Base-by-base conservation (phyloP, 2,329 filamentous ascomycete genomes). In the Trichoderma sp. region DNA sequence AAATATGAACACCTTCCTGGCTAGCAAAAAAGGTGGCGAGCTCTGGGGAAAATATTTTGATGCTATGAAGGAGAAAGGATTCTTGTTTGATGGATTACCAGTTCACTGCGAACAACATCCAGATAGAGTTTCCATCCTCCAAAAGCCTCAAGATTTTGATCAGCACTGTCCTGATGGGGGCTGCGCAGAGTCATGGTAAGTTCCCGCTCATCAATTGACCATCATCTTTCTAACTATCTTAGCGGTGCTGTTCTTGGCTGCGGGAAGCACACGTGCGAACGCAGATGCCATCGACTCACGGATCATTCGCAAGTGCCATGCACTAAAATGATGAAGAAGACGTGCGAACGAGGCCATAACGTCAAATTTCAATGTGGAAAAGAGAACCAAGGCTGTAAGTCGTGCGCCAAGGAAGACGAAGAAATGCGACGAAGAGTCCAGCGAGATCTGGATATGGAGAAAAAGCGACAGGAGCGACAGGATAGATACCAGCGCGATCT, bases 121-220 rank as follows among this genome's bases (percentile, higher is more conserved):
- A 0, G 79, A 87, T 0, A 84, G 78, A 21, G 83, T 73, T 0
- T 81, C 83, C 0, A 43, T 89, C 0, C 75, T 94, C 0, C 79
- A 78, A 2, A 78, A 78, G 0, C 84, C 86, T 0, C 77, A 84
- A 0, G 88, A 93, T 56, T 94, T 94, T 76, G 86, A 89, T 3
- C 77, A 73, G 0, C 79, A 86, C 21, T 91, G 88, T 51, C 92
- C 92, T 0, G 91, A 94, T 76, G 92, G 92, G 5, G 92, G 92
- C 0, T 94, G 92, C 73, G 81, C 82, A 0, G 83, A 88, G 63
- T 83, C 83, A 24, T 94, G 92, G 89, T 91, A 81, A 79, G 84
- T 80, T 71, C 56, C 14, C 30, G 9, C 32, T n/a, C 9, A 12
- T 18, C 4, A 57, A 18, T 12, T n/a, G 7, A 8, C 14, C n/a